Conservation (phyloP, 1,139 yeast species). For the Candida sojae region DNA sequence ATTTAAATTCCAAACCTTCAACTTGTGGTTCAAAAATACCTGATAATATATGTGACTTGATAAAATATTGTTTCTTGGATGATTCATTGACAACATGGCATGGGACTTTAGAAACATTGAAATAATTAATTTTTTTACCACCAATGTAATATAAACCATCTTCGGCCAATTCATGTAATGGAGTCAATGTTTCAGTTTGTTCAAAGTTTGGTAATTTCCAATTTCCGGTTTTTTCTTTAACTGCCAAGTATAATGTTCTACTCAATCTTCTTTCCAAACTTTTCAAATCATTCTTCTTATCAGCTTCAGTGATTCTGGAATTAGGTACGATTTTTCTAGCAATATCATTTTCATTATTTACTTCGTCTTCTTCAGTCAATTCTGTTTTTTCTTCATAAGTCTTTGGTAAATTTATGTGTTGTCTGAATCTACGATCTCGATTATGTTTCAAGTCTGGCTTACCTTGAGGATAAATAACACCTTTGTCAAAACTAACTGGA, state of each 20-base stretch:
- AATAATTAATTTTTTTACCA: constrained; percentile 76
- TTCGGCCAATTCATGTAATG: constrained; percentile 77
- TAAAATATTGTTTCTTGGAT: constrained; percentile 57
- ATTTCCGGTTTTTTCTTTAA: constrained; percentile 45
- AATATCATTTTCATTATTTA: constrained; percentile 47
- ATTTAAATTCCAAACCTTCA: constrained; percentile 49
- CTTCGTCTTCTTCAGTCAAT: constrained; percentile 35
- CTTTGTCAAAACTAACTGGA: constrained; percentile 72
- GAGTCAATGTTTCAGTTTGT: constrained; percentile 28
- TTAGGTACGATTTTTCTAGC: constrained; percentile 72
- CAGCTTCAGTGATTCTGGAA: constrained; percentile 78
- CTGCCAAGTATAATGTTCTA: constrained; percentile 75
- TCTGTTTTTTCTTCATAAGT: constrained; percentile 47
- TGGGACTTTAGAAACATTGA: constrained; percentile 89
- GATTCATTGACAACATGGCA: constrained; percentile 53
- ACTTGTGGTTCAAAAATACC: constrained; percentile 68
- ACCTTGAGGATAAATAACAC: constrained; percentile 79
- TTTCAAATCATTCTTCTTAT: constrained; percentile 55
- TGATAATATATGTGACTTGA: constrained; percentile 89
- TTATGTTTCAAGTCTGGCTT: constrained; percentile 83
- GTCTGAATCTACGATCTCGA: constrained; percentile 86
- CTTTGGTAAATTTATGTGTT: constrained; percentile 70
- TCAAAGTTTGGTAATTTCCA: constrained; percentile 82
- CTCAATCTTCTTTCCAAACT: constrained; percentile 80
- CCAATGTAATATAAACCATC: constrained; percentile 71